phyloP scores from a whole-genome alignment of 164 flowering plant species.

The Aristolochia contorta region DNA sequence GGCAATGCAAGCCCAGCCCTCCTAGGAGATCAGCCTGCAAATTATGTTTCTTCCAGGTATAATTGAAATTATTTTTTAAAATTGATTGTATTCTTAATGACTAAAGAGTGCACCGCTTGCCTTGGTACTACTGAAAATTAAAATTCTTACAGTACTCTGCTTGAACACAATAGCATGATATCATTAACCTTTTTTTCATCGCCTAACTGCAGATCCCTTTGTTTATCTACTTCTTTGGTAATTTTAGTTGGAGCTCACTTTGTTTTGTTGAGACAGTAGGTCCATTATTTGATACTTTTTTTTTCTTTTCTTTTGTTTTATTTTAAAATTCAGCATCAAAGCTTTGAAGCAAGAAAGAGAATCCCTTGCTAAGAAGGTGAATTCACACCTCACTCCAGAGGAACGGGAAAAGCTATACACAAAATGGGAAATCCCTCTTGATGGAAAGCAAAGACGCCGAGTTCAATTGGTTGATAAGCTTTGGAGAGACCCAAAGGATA shows the following conservation, averaged over 20 bases:
- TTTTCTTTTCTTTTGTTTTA: background rate
- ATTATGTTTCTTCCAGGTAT: slow-evolving; percentile 58
- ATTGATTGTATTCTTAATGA: background rate
- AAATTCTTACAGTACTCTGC: too few species aligned
- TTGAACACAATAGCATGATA: too few species aligned
- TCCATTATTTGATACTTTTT: background rate
- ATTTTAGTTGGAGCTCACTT: background rate
- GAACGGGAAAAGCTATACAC: slow-evolving; percentile 52
- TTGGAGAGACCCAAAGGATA: slow-evolving; percentile 56
- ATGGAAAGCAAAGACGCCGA: slow-evolving; percentile 48
- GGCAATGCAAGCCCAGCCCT: slow-evolving; percentile 3
- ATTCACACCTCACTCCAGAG: slow-evolving; percentile 45
- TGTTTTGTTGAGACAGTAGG: too few species aligned
- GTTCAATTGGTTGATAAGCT: slow-evolving; percentile 45
- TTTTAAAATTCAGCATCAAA: slow-evolving; percentile 30
- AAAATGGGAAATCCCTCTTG: slow-evolving; percentile 62
- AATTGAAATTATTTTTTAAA: background rate
- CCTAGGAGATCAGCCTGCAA: slow-evolving; percentile 18
- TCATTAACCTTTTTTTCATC: too few species aligned
- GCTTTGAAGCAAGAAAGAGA: slow-evolving; percentile 62
- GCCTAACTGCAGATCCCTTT: too few species aligned
- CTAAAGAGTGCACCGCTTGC: too few species aligned
- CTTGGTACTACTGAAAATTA: too few species aligned
- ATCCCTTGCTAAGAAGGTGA: slow-evolving; percentile 42
- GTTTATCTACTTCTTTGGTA: too few species aligned